A percentile compares a stretch with the other conserved stretches of the same genome.
Conservation (phyloP, 2,329 filamentous ascomycete species). For the Colletotrichum nymphaeae region DNA sequence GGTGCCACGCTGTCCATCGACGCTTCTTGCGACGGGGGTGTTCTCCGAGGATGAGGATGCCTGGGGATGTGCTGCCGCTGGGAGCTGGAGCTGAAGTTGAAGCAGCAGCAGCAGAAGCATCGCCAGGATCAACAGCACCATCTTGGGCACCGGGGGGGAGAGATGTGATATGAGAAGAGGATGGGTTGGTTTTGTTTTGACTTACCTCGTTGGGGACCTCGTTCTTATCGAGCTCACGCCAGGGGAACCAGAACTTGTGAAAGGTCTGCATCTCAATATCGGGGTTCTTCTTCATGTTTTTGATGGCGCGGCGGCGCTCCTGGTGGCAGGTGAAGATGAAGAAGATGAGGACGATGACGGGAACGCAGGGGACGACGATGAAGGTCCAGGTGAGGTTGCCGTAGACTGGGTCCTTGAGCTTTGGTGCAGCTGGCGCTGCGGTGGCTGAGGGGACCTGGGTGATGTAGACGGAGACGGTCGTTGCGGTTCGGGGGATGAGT, state of each 20-base stretch:
- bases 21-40: neutral
- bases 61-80: neutral
- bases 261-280: slow-evolving; percentile 31
- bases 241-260: slow-evolving; percentile 32
- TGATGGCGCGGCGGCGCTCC: slow-evolving; percentile 5
- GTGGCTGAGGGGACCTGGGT: neutral
- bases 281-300: neutral
- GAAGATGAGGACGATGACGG: neutral
- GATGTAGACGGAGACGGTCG: neutral
- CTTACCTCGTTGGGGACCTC: slow-evolving; percentile 27
- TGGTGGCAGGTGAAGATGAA: slow-evolving; percentile 5
- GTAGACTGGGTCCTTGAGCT: neutral
- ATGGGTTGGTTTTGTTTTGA: neutral
- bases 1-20: neutral
- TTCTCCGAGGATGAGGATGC: neutral
- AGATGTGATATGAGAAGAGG: neutral
- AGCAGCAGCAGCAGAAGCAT: neutral
- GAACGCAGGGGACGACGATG: slow-evolving; percentile 27
- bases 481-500: neutral
- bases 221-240: slow-evolving; percentile 29
- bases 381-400: slow-evolving; percentile 28
- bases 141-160: neutral
- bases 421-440: neutral
- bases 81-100: neutral
- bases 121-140: neutral